Base-by-base conservation (phyloP, 345 rosid genomes). In the Eucalyptus curtisii region DNA sequence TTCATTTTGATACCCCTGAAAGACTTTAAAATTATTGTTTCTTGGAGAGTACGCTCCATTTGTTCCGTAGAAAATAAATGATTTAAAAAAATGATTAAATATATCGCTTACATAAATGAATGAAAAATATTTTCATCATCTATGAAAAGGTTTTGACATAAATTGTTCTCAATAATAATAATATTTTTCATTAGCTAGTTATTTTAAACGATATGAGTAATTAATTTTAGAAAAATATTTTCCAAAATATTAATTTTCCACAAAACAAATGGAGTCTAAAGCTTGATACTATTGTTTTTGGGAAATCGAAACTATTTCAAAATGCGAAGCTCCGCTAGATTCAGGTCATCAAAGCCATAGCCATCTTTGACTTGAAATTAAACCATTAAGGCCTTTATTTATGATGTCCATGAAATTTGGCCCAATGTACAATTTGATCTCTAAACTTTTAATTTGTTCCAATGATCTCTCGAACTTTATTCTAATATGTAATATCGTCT, bases 31-130 rank as follows among this genome's bases (percentile, higher is more conserved):
- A 61, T 30, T 61, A n/a, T 61, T 61, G 71, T 30, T 61, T 61
- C 33, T 30, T 61, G 19, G 71, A 61, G 33, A 61, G 71, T 57
- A 19, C 2, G 5, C 10, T 52, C 57, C 1, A 52, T 52, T 55
- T 61, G n/a, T 12, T 61, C 0, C 0, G 2, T 12, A 13, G 0
- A 5, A 59, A 27, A 61, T 27, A 1, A 61, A 61, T 61, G 16
- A 27, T 61, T 61, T 27, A 3, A 30, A 59, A 57, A 25, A 55
- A 59, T 27, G 7, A 27, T 61, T 13, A 3, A 9, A 24, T 61
- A 30, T 61, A 61, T 61, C 2, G 4, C 4, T 61, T 27, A 61
- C 4, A 30, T 12, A 27, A 61, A 61, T 61, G 16, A 27, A 59
- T 11, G 7, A 10, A 27, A 5, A 59, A 59, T 59, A 59, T 27